Conservation (phyloP, 345 rosid species). For the Rhizophora apiculata region DNA sequence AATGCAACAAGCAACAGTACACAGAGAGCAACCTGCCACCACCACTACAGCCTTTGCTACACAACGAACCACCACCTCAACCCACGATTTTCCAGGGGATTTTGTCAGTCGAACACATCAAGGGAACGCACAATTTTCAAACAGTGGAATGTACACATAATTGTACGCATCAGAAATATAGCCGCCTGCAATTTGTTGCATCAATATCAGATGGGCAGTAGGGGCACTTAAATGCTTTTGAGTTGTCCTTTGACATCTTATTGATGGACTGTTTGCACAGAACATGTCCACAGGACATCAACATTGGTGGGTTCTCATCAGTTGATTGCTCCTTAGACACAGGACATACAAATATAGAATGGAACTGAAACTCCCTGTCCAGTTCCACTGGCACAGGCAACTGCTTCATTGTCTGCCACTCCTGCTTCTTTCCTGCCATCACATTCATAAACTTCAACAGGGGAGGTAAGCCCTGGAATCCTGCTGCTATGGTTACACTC, state of each 20-base stretch:
- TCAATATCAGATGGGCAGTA: constrained; percentile 49
- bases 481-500: constrained; percentile 50
- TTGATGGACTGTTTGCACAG: constrained; percentile 55
- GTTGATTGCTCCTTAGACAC: constrained; percentile 64
- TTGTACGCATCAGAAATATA: constrained; percentile 41
- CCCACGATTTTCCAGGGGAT: constrained; percentile 19
- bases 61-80: constrained; percentile 5
- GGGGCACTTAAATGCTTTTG: constrained; percentile 58
- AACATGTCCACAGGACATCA: constrained; percentile 71
- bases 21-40: constrained; percentile 22
- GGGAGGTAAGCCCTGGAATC: constrained; percentile 52
- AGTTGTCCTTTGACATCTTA: constrained; percentile 49
- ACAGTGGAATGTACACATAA: constrained; percentile 18
- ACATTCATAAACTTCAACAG: constrained; percentile 58
- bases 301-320: constrained; percentile 64
- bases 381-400: constrained; percentile 64
- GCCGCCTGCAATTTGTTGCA: constrained; percentile 44
- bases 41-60: constrained; percentile 17
- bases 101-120: not conserved
- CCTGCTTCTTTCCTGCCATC: constrained; percentile 55
- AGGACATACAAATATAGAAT: constrained; percentile 65
- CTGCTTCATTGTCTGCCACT: constrained; percentile 60
- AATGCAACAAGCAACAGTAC: constrained; percentile 24
- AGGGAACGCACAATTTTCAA: not conserved
- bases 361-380: constrained; percentile 57